Evolutionary conservation across 2,329 filamentous ascomycete genomes (phyloP).

Genomic region (Xylariaceae sp.): DNA sequence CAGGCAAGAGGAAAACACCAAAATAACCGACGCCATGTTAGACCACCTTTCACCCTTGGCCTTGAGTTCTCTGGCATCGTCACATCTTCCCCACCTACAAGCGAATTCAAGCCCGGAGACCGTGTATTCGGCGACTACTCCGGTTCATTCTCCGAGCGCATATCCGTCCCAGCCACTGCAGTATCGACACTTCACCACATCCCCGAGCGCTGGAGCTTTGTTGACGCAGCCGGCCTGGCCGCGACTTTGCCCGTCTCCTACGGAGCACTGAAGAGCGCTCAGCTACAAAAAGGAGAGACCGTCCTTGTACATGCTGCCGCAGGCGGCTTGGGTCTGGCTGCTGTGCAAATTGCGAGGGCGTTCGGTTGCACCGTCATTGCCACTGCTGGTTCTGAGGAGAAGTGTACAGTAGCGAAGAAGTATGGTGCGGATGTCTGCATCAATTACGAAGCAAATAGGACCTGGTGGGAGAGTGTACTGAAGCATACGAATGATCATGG

Average conservation of each 20-base stretch:
- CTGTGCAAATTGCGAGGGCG: slow-evolving; percentile 2
- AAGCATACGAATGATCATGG: background rate
- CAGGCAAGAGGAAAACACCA: slow-evolving; percentile 3
- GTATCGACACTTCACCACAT: background rate
- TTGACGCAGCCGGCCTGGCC: slow-evolving; percentile 1
- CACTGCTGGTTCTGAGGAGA: slow-evolving; percentile 1
- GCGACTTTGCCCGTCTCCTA: slow-evolving; percentile 3
- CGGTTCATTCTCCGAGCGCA: slow-evolving; percentile 3
- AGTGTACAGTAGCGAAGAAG: background rate
- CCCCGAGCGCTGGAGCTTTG: background rate
- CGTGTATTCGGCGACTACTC: slow-evolving; percentile 1
- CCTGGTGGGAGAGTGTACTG: background rate
- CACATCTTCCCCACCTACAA: background rate
- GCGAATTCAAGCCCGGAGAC: background rate
- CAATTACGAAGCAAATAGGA: background rate
- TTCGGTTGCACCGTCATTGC: slow-evolving; percentile 1
- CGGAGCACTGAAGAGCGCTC: background rate
- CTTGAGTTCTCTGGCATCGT: slow-evolving; percentile 3
- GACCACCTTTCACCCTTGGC: slow-evolving; percentile 2
- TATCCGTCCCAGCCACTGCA: background rate
- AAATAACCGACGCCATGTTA: slow-evolving; percentile 3
- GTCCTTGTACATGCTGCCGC: slow-evolving; percentile 1
- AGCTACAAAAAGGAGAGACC: background rate
- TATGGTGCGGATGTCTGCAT: slow-evolving; percentile 2
- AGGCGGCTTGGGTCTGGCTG: slow-evolving; percentile 2